Conservation (phyloP, 225 moss, liverwort and hornwort genomes). For the Bryoerythrophyllum caledonicum region DNA sequence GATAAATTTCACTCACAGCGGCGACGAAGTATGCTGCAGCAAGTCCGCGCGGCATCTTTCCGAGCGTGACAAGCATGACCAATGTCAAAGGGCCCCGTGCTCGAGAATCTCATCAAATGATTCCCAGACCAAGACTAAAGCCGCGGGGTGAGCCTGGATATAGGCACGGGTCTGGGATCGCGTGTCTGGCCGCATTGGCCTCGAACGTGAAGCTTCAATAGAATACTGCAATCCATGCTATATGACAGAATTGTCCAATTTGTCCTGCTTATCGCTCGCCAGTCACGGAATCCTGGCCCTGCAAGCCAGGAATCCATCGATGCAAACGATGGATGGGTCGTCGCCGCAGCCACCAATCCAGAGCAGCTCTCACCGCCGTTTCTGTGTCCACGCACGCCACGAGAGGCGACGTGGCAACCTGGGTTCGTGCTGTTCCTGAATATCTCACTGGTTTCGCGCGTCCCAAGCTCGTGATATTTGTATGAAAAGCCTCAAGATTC, state of each 20-base stretch:
- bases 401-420: not conserved
- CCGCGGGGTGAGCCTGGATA: not conserved
- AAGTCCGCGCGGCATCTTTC: not conserved
- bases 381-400: not conserved
- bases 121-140: not conserved
- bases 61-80: not conserved
- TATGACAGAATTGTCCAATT: not conserved
- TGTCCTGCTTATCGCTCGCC: not conserved
- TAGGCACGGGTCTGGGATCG: not conserved
- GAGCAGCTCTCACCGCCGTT: not conserved
- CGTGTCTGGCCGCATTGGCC: not conserved
- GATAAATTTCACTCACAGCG: not conserved
- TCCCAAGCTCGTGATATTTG: slow-evolving; percentile 14
- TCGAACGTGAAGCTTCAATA: not conserved
- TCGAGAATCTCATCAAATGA: not conserved
- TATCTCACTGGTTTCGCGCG: slow-evolving; percentile 6
- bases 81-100: not conserved
- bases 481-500: not conserved
- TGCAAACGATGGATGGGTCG: not conserved
- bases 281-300: not conserved
- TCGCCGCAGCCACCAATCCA: not conserved
- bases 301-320: not conserved
- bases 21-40: not conserved
- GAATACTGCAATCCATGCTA: slow-evolving; percentile 5
- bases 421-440: not conserved